Evolutionary conservation across 2,329 filamentous ascomycete species (phyloP).

Genomic region (Neofusicoccum ribis): DNA sequence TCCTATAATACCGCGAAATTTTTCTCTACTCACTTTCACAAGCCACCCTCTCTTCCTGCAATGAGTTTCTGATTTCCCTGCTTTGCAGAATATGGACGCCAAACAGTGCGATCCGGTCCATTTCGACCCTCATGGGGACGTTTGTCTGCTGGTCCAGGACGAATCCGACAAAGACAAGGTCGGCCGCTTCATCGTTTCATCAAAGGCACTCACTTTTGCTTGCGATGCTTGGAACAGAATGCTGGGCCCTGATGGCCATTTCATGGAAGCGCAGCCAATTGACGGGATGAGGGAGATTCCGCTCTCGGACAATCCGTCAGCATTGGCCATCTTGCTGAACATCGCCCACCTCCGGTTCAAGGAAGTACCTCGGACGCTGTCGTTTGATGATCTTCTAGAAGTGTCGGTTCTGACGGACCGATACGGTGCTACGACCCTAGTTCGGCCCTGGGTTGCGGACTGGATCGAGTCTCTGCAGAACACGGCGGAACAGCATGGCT

Average conservation of each 20-base stretch:
- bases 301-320: background rate
- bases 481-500: too few relatives aligned
- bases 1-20: too few relatives aligned
- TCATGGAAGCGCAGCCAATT: background rate
- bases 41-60: too few relatives aligned
- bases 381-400: background rate
- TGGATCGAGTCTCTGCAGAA: background rate
- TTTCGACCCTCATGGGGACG: background rate
- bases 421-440: background rate
- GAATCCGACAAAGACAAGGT: background rate
- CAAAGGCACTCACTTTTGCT: constrained; percentile 22
- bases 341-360: background rate
- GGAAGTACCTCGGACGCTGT: background rate
- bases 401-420: background rate
- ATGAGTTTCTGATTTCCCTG: too few relatives aligned
- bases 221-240: constrained; percentile 28
- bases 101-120: background rate
- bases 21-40: too few relatives aligned
- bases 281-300: background rate
- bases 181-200: constrained; percentile 20
- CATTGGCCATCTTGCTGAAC: background rate
- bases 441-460: background rate
- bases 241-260: constrained; percentile 19
- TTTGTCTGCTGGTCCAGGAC: background rate
- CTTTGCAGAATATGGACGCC: background rate